Evolutionary conservation across 768 basidiomycete species (phyloP).

Genomic region (Gyrodon lividus): DNA sequence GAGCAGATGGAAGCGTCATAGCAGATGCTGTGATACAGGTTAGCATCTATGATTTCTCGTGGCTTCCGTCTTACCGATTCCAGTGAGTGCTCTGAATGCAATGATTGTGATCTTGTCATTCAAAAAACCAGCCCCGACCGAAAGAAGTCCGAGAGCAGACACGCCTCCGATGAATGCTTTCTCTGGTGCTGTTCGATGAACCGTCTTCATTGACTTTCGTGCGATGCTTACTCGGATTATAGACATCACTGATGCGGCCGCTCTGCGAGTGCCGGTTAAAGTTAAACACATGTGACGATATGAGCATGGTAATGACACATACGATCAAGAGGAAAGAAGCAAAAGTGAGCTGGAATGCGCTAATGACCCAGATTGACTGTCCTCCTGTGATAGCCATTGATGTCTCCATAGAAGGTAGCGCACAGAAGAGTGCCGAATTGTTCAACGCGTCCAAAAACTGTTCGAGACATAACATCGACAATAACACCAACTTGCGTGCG

Average conservation of each 20-base stretch:
- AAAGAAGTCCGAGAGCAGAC: too few species aligned
- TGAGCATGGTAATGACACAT: neutral
- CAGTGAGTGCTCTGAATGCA: too few species aligned
- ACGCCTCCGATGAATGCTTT: too few species aligned
- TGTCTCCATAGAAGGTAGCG: slow-evolving; percentile 30
- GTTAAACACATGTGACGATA: slow-evolving; percentile 4
- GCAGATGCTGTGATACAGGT: too few species aligned
- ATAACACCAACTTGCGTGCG: slow-evolving; percentile 25
- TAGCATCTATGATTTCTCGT: neutral
- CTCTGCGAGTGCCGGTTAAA: too few species aligned
- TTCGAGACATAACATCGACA: slow-evolving; percentile 37
- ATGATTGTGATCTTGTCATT: too few species aligned
- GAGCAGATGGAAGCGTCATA: too few species aligned
- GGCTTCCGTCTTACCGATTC: too few species aligned
- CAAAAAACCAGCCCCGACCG: too few species aligned
- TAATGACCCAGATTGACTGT: slow-evolving; percentile 41
- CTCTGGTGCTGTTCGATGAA: slow-evolving; percentile 36
- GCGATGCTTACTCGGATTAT: too few species aligned
- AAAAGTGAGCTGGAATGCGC: slow-evolving; percentile 48
- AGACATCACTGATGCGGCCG: too few species aligned
- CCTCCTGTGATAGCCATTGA: slow-evolving; percentile 19
- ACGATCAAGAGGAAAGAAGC: slow-evolving; percentile 37
- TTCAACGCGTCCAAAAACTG: slow-evolving; percentile 41
- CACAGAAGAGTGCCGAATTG: slow-evolving; percentile 34
- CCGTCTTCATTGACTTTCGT: too few species aligned